Evolutionary conservation across 108 stramenopile genomes (phyloP).

Genomic region (Chaetoceros muelleri): DNA sequence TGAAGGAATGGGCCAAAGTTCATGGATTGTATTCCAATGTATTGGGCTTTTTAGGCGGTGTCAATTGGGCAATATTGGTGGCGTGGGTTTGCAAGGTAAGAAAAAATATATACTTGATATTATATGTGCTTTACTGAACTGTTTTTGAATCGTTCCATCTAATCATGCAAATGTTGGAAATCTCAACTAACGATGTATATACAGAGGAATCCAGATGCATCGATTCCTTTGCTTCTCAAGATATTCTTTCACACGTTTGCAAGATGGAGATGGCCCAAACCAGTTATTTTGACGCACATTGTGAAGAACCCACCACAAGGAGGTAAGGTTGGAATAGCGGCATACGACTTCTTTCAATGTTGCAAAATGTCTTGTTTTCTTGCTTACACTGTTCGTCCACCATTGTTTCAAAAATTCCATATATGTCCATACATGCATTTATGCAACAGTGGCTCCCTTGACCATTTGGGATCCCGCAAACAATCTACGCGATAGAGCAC

Average conservation of each 20-base stretch:
- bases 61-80: slow-evolving; percentile 92
- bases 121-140: too few relatives aligned
- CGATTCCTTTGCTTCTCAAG: slow-evolving; percentile 39
- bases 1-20: slow-evolving; percentile 84
- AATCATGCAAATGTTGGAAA: too few relatives aligned
- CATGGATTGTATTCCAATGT: slow-evolving; percentile 93
- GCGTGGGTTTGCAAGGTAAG: slow-evolving; percentile 77
- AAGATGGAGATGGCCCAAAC: slow-evolving; percentile 78
- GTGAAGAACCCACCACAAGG: slow-evolving; percentile 2
- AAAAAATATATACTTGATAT: too few relatives aligned
- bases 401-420: too few relatives aligned
- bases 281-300: slow-evolving; percentile 26
- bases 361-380: too few relatives aligned
- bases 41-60: slow-evolving; percentile 90
- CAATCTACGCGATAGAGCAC: slow-evolving; percentile 61
- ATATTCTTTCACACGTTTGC: slow-evolving; percentile 74
- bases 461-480: slow-evolving; percentile 68
- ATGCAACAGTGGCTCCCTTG: slow-evolving; percentile 15
- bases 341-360: too few relatives aligned
- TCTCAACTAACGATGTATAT: too few relatives aligned
- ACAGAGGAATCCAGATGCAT: slow-evolving; percentile 55
- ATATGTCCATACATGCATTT: too few relatives aligned
- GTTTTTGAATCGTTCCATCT: too few relatives aligned
- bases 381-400: too few relatives aligned
- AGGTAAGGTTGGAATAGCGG: too few relatives aligned